A percentile compares a stretch with the other conserved stretches of the same genome.
Evolutionary conservation across 1,139 yeast genomes (phyloP).

Genomic region (Saccharomyces pastorianus): DNA sequence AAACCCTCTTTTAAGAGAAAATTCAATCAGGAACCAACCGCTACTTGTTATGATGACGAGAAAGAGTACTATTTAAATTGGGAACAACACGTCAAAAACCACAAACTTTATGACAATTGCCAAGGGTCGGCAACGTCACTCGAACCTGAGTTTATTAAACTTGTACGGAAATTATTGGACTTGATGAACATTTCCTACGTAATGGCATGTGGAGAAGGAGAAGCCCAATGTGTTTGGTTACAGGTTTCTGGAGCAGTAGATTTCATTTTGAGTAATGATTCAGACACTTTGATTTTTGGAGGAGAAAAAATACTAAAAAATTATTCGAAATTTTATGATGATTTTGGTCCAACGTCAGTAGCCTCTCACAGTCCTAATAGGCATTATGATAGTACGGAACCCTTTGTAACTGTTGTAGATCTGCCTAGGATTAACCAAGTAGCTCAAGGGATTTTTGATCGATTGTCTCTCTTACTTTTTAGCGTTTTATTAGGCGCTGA

Average conservation of each 20-base stretch:
- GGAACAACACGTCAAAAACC: conserved; percentile 2
- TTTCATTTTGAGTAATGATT: conserved; percentile 65
- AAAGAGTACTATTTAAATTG: background rate
- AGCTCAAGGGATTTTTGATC: conserved; percentile 23
- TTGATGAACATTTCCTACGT: conserved; percentile 39
- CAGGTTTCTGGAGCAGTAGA: conserved; percentile 57
- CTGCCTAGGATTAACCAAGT: conserved; percentile 24
- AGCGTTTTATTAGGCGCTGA: conserved; percentile 57
- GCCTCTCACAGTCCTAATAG: conserved; percentile 1
- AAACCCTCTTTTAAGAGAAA: conserved; percentile 45
- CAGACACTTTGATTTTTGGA: conserved; percentile 68
- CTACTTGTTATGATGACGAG: background rate
- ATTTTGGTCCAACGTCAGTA: conserved; percentile 34
- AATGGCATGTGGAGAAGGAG: conserved; percentile 73
- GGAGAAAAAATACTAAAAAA: conserved; percentile 52
- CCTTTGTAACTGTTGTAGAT: conserved; percentile 31
- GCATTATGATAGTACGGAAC: conserved; percentile 16
- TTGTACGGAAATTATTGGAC: conserved; percentile 32
- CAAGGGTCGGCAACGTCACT: conserved; percentile 10
- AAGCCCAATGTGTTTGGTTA: conserved; percentile 69
- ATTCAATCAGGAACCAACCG: conserved; percentile 3
- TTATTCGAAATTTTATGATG: conserved; percentile 41
- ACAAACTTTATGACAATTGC: conserved; percentile 10
- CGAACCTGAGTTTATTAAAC: conserved; percentile 11
- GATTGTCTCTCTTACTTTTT: conserved; percentile 40